A percentile compares a stretch with the other conserved stretches of the same genome.
Conservation (phyloP, 805 yeast genomes). For the Sugiyamaella lignohabitans region DNA sequence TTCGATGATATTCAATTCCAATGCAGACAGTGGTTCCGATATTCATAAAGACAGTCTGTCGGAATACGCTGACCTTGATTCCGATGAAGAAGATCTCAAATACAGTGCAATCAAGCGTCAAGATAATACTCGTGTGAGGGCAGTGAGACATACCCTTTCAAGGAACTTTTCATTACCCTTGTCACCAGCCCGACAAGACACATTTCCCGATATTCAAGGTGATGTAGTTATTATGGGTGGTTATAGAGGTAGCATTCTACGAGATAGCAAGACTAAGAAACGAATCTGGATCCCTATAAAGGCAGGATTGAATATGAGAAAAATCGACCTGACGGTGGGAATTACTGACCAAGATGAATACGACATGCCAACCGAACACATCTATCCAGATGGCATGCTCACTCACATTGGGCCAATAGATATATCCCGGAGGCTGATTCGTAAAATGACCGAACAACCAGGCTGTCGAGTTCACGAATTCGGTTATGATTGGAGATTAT, state of each 20-base stretch:
- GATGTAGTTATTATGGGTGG: constrained; percentile 82
- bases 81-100: constrained; percentile 49
- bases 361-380: constrained; percentile 33
- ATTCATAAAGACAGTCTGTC: constrained; percentile 26
- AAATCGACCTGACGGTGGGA: constrained; percentile 64
- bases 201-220: constrained; percentile 51
- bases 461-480: constrained; percentile 60
- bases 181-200: constrained; percentile 18
- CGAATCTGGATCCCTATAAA: constrained; percentile 81
- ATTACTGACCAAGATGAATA: constrained; percentile 66
- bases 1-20: constrained; percentile 15
- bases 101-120: constrained; percentile 46
- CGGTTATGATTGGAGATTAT: constrained; percentile 93
- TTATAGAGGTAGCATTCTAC: constrained; percentile 72
- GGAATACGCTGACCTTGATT: constrained; percentile 39
- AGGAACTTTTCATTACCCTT: constrained; percentile 38
- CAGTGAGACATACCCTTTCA: constrained; percentile 57
- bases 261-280: constrained; percentile 57
- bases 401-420: constrained; percentile 86
- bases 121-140: constrained; percentile 63
- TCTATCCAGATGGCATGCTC: constrained; percentile 70
- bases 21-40: constrained; percentile 6
- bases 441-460: constrained; percentile 41
- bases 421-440: constrained; percentile 55
- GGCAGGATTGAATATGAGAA: constrained; percentile 72